Conservation (phyloP, 768 basidiomycete genomes). For the Crassisporium funariophilum region DNA sequence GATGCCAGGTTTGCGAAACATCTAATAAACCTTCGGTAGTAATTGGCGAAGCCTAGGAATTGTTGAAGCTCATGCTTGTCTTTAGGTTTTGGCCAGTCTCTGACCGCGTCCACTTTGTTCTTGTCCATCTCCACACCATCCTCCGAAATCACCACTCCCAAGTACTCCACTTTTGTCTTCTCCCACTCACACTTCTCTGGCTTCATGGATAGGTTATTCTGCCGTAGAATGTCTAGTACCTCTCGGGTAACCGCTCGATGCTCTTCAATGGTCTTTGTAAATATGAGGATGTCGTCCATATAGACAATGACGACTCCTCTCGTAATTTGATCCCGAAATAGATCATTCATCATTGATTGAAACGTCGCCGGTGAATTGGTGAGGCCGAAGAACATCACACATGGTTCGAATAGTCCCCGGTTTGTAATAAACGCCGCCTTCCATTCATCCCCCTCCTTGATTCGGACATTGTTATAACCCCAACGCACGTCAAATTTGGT, state of each 20-base stretch:
- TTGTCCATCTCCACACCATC: slow-evolving; percentile 30
- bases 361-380: slow-evolving; percentile 36
- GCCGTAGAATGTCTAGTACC: slow-evolving; percentile 18
- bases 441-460: slow-evolving; percentile 34
- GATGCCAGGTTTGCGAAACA: slow-evolving; percentile 27
- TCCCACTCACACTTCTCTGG: slow-evolving; percentile 41
- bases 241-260: slow-evolving; percentile 2
- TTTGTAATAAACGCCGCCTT: slow-evolving; percentile 43
- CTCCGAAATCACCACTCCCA: slow-evolving; percentile 26
- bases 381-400: slow-evolving; percentile 39
- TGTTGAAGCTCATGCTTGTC: slow-evolving; percentile 30
- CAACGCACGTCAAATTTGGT: slow-evolving; percentile 32
- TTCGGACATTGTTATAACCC: slow-evolving; percentile 2
- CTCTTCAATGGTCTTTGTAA: too few relatives aligned
- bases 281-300: slow-evolving; percentile 44
- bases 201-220: slow-evolving; percentile 36
- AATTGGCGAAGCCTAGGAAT: slow-evolving; percentile 43
- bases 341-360: slow-evolving; percentile 30
- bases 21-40: slow-evolving; percentile 32
- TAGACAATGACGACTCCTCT: slow-evolving; percentile 38
- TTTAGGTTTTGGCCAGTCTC: slow-evolving; percentile 32
- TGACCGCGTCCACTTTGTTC: slow-evolving; percentile 28
- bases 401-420: slow-evolving; percentile 34
- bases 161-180: slow-evolving; percentile 28
- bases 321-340: slow-evolving; percentile 32